Base-by-base conservation (phyloP, 306 rosid genomes). In the Cyclanthera cordifolia region DNA sequence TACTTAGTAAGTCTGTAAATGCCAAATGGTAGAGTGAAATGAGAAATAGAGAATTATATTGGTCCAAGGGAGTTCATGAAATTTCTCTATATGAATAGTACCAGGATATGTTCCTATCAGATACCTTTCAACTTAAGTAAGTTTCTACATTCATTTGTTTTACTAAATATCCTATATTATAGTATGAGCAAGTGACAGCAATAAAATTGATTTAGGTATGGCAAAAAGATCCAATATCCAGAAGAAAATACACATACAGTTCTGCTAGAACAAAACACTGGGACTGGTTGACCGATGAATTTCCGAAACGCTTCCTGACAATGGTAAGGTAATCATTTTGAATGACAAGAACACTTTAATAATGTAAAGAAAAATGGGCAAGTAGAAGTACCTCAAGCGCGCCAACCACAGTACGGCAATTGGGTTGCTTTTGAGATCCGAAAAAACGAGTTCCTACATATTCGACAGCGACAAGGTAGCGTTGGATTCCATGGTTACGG, bases 381-480 rank as follows among this genome's bases (percentile, higher is more conserved):
- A n/a, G n/a, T n/a, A 5, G 30, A 53, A 23, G 21, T 27, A 88
- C 97, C 95, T 89, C 82, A 15, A 93, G 94, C 71, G 55, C 95
- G 55, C 96, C 99, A n/a, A 81, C 82, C 27, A 90, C 96, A 7
- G 96, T 90, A 30, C 96, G 96, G 73, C 58, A 67, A 70, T 68
- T 90, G 67, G 76, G 81, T 75, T 90, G 99, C 74, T 93, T 76
- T 90, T 93, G 99, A 13, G 91, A 93, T 16, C 99, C 99, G 4
- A 72, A 87, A 85, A 93, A 93, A 17, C 81, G 91, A 81, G 87
- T 86, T 2, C 99, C 99, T 9, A 87, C 82, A 61, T 93, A 93
- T 67, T 93, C 99, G 39, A 90, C 72, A 6, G 99, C 96, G 3
- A 93, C 28, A 72, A 93, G 73, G 74, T 93, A 93, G 9, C 99